Evolutionary conservation across 2,329 filamentous ascomycete species (phyloP).

Genomic region (Lasiodiplodia hormozganensis): DNA sequence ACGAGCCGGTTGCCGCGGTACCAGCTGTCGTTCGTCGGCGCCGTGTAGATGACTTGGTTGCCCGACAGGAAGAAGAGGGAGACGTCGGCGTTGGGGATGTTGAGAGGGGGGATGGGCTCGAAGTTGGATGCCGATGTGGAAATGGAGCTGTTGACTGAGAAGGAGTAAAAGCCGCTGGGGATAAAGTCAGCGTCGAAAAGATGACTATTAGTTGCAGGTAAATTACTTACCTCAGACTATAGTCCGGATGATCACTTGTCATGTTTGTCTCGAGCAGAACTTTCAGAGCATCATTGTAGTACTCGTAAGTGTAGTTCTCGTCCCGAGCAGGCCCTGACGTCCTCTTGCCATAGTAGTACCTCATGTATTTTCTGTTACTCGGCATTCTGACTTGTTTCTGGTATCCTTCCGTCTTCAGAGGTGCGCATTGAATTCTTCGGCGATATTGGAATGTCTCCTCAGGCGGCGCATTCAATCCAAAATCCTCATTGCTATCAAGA

Average conservation of each 20-base stretch:
- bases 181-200: neutral
- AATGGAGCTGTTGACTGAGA: neutral
- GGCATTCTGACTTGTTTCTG: neutral
- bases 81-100: constrained; percentile 40
- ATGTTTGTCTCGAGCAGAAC: neutral
- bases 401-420: constrained; percentile 28
- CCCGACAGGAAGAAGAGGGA: constrained; percentile 42
- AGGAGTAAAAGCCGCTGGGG: neutral
- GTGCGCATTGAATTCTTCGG: constrained; percentile 29
- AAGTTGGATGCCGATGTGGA: neutral
- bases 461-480: constrained; percentile 35
- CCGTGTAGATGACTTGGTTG: constrained; percentile 38
- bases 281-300: neutral
- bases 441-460: constrained; percentile 29
- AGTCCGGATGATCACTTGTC: constrained; percentile 1
- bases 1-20: constrained; percentile 32
- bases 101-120: constrained; percentile 40
- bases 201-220: neutral
- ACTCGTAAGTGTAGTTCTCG: constrained; percentile 6
- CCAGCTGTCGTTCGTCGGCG: constrained; percentile 41
- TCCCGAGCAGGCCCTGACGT: too few relatives aligned
- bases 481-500: constrained; percentile 33
- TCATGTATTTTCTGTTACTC: neutral
- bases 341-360: constrained; percentile 6
- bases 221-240: constrained; percentile 2